Conservation (phyloP, 1,139 yeast species). For the Hansenula lynferdii region DNA sequence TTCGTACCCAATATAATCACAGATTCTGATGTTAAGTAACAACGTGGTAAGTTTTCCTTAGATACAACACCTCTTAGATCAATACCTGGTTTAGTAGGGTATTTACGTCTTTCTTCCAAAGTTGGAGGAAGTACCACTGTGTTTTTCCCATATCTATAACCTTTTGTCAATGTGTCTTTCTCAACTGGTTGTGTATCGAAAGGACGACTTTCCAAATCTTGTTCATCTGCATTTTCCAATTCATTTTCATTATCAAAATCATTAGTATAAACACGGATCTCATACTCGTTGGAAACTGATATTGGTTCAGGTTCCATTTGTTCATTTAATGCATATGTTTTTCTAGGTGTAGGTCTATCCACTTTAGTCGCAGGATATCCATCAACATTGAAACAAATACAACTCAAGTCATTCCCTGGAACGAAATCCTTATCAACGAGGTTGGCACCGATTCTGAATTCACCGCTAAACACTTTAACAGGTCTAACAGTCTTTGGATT, state of each 20-base stretch:
- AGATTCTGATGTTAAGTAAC: conserved; percentile 56
- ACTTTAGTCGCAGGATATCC: conserved; percentile 60
- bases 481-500: conserved; percentile 27
- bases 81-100: conserved; percentile 43
- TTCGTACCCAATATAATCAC: conserved; percentile 47
- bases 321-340: conserved; percentile 23
- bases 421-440: conserved; percentile 14
- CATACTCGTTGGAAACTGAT: conserved; percentile 25
- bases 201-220: conserved; percentile 9
- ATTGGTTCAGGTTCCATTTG: conserved; percentile 22
- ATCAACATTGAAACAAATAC: conserved; percentile 46
- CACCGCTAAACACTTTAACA: conserved; percentile 30
- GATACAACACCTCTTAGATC: conserved; percentile 63
- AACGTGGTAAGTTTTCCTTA: conserved; percentile 44
- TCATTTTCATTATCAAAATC: conserved; percentile 24
- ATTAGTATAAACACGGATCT: conserved; percentile 23
- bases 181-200: conserved; percentile 25
- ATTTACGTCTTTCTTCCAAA: conserved; percentile 36
- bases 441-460: conserved; percentile 35
- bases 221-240: conserved; percentile 19
- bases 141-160: conserved; percentile 67
- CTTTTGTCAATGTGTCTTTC: conserved; percentile 34
- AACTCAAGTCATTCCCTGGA: conserved; percentile 22
- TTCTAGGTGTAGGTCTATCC: conserved; percentile 36
- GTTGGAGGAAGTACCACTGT: conserved; percentile 44